These are phyloP conservation scores for Dunaliella sp. DNA, from an alignment of 139 green algal species.

Conservation along the genomic window DNA sequence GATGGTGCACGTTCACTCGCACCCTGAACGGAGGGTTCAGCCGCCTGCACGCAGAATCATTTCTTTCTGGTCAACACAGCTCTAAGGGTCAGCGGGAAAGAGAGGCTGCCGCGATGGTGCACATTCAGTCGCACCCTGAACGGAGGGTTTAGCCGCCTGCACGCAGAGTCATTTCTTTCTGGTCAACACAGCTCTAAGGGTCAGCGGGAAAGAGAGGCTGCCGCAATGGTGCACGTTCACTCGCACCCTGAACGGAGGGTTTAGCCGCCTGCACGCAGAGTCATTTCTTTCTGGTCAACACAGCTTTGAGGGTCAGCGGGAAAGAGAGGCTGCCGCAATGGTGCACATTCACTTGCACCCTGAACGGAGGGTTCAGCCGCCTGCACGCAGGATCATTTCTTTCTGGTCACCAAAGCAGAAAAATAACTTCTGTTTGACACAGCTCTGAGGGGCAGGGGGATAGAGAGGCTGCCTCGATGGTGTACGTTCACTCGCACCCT, in stretches of 20 bases:
- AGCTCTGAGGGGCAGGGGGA: slow-evolving; percentile 55
- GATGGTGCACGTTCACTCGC: slow-evolving; percentile 48
- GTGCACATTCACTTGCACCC: slow-evolving; percentile 50
- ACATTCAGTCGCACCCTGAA: slow-evolving; percentile 61
- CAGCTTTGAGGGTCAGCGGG: slow-evolving; percentile 53
- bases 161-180: no score
- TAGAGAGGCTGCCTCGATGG: slow-evolving; percentile 31
- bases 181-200: slow-evolving; percentile 51
- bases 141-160: slow-evolving; percentile 52
- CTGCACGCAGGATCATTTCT: no score
- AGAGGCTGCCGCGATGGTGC: slow-evolving; percentile 31
- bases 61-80: no score
- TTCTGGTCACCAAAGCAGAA: no score
- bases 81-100: slow-evolving; percentile 50
- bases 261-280: slow-evolving; percentile 52
- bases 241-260: slow-evolving; percentile 56
- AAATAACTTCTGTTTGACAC: no score
- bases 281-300: no score
- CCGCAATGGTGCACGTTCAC: slow-evolving; percentile 49
- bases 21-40: slow-evolving; percentile 60
- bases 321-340: slow-evolving; percentile 37
- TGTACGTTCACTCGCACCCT: slow-evolving; percentile 53
- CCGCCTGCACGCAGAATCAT: no score
- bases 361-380: slow-evolving; percentile 57
- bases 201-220: slow-evolving; percentile 43